Percentiles rank a stretch among this genome's conserved stretches.
phyloP scores from a whole-genome alignment of 805 yeast species.

The Yarrowia divulgata region DNA sequence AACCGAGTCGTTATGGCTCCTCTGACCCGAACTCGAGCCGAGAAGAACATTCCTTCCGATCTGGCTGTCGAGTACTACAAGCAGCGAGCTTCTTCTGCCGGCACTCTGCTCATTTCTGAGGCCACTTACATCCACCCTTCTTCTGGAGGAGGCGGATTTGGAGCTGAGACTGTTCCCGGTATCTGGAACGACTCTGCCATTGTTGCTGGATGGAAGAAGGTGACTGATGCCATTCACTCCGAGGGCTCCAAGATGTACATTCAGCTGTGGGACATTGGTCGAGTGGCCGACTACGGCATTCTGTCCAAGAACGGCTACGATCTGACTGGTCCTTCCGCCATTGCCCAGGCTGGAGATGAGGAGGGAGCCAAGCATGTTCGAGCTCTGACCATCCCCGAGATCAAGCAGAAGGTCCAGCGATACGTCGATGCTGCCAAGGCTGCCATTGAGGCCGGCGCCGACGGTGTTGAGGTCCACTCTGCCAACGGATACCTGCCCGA shows the following conservation, averaged over 20 bases:
- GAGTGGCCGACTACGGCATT: conserved; percentile 45
- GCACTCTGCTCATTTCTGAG: conserved; percentile 67
- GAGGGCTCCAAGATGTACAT: conserved; percentile 51
- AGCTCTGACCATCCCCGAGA: conserved; percentile 56
- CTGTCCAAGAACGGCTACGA: conserved; percentile 26
- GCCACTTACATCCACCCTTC: conserved; percentile 59
- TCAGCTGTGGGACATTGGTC: conserved; percentile 58
- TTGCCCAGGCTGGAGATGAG: conserved; percentile 34
- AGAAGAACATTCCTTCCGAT: conserved; percentile 54
- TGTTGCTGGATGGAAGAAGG: conserved; percentile 72
- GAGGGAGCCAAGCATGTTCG: conserved; percentile 37
- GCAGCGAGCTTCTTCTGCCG: conserved; percentile 62
- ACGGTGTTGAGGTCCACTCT: conserved; percentile 69
- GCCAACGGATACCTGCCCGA: conserved; percentile 68
- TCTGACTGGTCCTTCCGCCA: conserved; percentile 31
- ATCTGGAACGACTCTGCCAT: conserved; percentile 79
- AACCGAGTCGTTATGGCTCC: conserved; percentile 61
- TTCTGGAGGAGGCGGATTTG: conserved; percentile 47
- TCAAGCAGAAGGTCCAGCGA: conserved; percentile 54
- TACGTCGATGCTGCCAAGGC: conserved; percentile 62
- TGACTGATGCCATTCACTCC: conserved; percentile 56
- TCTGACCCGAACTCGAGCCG: conserved; percentile 58
- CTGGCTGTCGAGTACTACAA: conserved; percentile 60
- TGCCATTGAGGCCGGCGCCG: conserved; percentile 63
- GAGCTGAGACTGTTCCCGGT: conserved; percentile 46